phyloP scores from a whole-genome alignment of 208 protist genomes.

The Acanthamoeba lenticulata region DNA sequence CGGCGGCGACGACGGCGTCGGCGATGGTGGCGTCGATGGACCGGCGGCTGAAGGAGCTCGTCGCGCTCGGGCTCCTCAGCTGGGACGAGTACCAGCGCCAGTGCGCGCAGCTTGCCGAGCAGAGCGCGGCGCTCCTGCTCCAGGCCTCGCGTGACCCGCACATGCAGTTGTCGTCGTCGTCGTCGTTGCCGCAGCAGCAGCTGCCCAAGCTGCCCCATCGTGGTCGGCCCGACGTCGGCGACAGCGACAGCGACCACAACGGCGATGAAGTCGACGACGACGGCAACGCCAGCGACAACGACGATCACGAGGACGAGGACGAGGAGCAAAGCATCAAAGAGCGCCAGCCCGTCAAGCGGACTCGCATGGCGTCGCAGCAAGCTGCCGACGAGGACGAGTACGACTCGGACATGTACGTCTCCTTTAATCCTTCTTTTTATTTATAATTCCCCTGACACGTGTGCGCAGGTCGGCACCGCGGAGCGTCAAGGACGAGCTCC shows the following conservation, averaged over 20 bases:
- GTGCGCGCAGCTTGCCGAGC: background rate
- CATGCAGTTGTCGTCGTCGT: no score
- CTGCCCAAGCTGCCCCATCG: no score
- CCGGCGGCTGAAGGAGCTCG: background rate
- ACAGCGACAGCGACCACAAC: background rate
- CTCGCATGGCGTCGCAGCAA: background rate
- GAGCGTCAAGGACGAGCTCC: background rate
- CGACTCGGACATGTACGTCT: background rate
- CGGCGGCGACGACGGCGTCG: background rate
- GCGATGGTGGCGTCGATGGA: no score
- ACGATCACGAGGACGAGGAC: background rate
- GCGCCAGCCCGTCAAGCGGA: no score
- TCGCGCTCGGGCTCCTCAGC: slow-evolving; percentile 5
- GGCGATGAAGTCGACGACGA: background rate
- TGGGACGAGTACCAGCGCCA: background rate
- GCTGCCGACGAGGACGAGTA: background rate
- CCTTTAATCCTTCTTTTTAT: background rate
- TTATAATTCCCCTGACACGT: background rate
- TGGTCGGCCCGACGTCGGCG: no score
- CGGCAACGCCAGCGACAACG: background rate
- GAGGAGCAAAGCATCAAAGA: background rate
- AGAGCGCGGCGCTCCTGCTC: background rate
- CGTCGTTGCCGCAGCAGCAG: no score
- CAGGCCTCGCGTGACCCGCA: no score
- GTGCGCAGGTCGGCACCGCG: background rate